Evolutionary conservation across 352 stramenopile genomes (phyloP).

Genomic region (Globisporangium paroecandrum): DNA sequence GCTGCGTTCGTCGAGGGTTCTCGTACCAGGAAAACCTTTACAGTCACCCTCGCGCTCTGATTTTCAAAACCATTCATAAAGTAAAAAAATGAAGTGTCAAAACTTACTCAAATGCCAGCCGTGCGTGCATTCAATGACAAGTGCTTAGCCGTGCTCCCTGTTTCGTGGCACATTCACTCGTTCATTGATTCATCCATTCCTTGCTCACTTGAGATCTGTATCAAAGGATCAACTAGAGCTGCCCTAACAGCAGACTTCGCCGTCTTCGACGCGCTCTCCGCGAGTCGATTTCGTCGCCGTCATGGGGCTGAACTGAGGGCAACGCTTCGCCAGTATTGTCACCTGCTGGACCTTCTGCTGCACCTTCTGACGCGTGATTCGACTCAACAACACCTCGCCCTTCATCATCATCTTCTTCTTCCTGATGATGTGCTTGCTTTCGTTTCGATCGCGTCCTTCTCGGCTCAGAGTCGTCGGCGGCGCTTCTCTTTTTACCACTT

Average conservation of each 20-base stretch:
- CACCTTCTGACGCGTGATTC: background rate
- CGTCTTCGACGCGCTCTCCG: slow-evolving; percentile 30
- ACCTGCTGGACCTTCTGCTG: slow-evolving; percentile 1
- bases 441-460: slow-evolving; percentile 9
- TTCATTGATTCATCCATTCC: background rate
- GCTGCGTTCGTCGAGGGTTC: background rate
- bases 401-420: background rate
- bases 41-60: background rate
- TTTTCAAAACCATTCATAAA: slow-evolving; percentile 11
- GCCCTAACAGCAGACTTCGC: slow-evolving; percentile 14
- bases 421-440: slow-evolving; percentile 1
- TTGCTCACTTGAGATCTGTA: background rate
- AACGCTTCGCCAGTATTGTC: background rate
- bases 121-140: background rate
- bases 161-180: background rate
- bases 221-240: background rate
- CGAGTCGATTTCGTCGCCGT: slow-evolving; percentile 30
- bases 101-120: background rate
- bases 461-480: slow-evolving; percentile 5
- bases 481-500: background rate
- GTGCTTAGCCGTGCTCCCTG: background rate
- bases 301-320: slow-evolving; percentile 4
- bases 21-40: background rate
- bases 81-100: slow-evolving; percentile 2
- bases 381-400: background rate